Percentiles rank a stretch among this genome's conserved stretches.
Conservation (phyloP, 169 alveolate genomes). For the Eimeria falciformis region DNA sequence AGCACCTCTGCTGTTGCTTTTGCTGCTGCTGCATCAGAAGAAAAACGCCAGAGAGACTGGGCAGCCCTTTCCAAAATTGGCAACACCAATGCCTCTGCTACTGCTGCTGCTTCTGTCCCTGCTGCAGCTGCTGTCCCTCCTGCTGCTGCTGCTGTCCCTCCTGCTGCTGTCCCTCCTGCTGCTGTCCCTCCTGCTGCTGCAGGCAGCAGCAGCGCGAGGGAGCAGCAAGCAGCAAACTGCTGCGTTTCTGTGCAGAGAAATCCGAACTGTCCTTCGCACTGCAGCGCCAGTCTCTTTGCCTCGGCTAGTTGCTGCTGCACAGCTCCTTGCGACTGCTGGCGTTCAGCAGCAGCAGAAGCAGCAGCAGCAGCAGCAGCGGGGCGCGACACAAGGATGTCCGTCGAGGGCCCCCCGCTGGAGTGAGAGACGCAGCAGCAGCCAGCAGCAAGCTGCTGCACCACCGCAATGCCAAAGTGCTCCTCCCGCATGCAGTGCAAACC, state of each 20-base stretch:
- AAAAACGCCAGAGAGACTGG: background rate
- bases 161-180: background rate
- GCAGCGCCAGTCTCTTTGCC: conserved; percentile 37
- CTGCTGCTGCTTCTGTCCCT: conserved; percentile 20
- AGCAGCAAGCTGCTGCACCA: conserved; percentile 32
- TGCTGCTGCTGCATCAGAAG: background rate
- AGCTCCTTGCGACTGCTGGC: conserved; percentile 5
- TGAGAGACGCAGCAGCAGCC: conserved; percentile 68
- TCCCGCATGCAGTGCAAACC: conserved; percentile 55
- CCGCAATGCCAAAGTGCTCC: conserved; percentile 70
- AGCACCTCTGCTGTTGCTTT: background rate
- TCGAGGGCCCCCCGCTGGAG: conserved; percentile 61
- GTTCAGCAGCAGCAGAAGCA: background rate
- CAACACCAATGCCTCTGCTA: background rate
- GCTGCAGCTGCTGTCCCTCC: background rate
- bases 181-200: conserved; percentile 22
- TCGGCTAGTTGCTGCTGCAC: background rate
- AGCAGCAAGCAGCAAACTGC: conserved; percentile 48
- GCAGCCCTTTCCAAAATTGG: conserved; percentile 45
- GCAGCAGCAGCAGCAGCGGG: conserved; percentile 39
- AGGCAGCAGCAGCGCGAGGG: conserved; percentile 58
- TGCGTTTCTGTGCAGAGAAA: conserved; percentile 28
- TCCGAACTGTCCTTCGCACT: conserved; percentile 18
- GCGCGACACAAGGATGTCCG: conserved; percentile 50
- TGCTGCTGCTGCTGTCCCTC: background rate